A percentile compares a stretch with the other conserved stretches of the same genome.
phyloP scores from a whole-genome alignment of 2,329 filamentous ascomycete species.

The Ophiocordyceps camponoti-saundersi region DNA sequence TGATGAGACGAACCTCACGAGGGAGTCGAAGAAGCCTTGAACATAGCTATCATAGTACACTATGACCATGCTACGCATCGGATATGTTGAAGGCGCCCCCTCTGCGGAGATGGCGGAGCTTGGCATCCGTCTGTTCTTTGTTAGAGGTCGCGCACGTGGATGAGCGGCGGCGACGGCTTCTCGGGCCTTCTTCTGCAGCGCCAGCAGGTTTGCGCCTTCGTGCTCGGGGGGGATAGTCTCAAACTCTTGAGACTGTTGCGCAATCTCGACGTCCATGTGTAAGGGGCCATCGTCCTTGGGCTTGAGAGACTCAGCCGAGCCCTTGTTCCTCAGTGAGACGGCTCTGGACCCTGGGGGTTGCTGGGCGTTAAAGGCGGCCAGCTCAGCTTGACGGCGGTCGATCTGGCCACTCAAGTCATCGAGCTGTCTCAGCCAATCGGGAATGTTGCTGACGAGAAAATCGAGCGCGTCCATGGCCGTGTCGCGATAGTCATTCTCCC shows the following conservation, averaged over 20 bases:
- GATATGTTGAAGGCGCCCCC: conserved; percentile 37
- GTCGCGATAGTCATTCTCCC: conserved; percentile 12
- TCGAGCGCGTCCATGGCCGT: conserved; percentile 39
- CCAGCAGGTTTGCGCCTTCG: conserved; percentile 4
- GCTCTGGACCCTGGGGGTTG: conserved; percentile 12
- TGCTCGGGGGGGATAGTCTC: conserved; percentile 2
- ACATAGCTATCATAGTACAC: conserved; percentile 88
- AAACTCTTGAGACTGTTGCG: not conserved
- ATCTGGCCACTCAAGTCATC: conserved; percentile 45
- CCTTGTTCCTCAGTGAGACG: conserved; percentile 30
- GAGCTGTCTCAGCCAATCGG: conserved; percentile 41
- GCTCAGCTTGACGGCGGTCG: conserved; percentile 41
- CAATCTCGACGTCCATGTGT: conserved; percentile 6
- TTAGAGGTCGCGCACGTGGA: conserved; percentile 26
- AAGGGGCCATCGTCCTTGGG: conserved; percentile 25
- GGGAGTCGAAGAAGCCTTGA: conserved; percentile 63
- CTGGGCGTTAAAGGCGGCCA: conserved; percentile 27
- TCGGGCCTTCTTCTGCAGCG: conserved; percentile 19
- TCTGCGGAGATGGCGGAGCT: conserved; percentile 33
- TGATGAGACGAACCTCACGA: conserved; percentile 67
- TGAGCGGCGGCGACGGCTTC: conserved; percentile 28
- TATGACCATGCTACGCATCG: conserved; percentile 59
- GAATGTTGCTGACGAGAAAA: conserved; percentile 36
- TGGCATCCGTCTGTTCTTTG: conserved; percentile 32
- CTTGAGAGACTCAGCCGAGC: conserved; percentile 36